A percentile compares a stretch with the other conserved stretches of the same genome.
These are phyloP conservation scores for Peronosclerospora sorghi DNA, from an alignment of 352 stramenopile genomes.

Conservation along the genomic window DNA sequence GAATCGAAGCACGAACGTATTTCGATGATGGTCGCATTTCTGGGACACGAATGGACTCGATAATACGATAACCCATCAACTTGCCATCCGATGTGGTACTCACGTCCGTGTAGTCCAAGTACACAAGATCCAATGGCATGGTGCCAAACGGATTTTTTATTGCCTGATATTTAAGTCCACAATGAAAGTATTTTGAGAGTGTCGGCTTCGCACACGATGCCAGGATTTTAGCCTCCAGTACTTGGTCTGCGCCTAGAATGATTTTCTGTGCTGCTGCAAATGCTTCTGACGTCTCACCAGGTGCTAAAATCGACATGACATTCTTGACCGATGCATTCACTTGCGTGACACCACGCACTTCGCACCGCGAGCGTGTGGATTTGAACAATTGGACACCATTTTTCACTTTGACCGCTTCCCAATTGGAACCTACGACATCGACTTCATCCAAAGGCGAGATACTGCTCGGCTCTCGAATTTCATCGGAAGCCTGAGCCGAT, in stretches of 20 bases:
- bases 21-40: constrained; percentile 41
- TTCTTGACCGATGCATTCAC: constrained; percentile 77
- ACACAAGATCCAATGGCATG: constrained; percentile 57
- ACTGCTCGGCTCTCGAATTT: constrained; percentile 21
- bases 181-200: constrained; percentile 63
- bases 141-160: constrained; percentile 74
- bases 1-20: constrained; percentile 61
- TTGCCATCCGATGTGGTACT: constrained; percentile 46
- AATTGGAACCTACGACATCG: constrained; percentile 24
- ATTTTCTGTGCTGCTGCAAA: constrained; percentile 55
- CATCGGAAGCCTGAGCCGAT: constrained; percentile 18
- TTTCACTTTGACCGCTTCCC: constrained; percentile 52
- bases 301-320: constrained; percentile 62
- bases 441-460: constrained; percentile 17
- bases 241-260: constrained; percentile 45
- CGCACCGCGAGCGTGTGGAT: constrained; percentile 56
- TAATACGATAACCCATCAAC: constrained; percentile 61
- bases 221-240: constrained; percentile 57
- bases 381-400: constrained; percentile 64
- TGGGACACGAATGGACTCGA: constrained; percentile 72
- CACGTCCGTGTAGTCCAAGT: constrained; percentile 79
- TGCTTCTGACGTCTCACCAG: constrained; percentile 36
- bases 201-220: constrained; percentile 47
- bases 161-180: constrained; percentile 71
- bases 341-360: constrained; percentile 57